Conservation (phyloP, 306 rosid genomes). For the Corylus avellana region DNA sequence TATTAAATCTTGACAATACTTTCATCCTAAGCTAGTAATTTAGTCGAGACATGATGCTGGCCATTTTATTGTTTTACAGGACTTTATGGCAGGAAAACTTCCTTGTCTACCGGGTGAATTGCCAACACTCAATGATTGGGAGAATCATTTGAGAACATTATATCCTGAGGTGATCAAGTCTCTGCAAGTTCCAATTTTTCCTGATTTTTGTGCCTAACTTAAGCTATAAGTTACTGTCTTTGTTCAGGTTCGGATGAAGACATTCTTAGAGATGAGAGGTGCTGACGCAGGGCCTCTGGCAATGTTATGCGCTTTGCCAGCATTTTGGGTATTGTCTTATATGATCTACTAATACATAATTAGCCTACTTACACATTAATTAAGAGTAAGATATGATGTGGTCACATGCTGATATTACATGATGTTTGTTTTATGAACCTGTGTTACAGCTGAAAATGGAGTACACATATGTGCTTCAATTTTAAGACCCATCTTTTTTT, state of each 20-base stretch:
- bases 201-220: slow-evolving; percentile 24
- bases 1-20: background rate
- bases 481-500: too few relatives aligned
- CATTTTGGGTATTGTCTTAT: slow-evolving; percentile 69
- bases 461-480: too few relatives aligned
- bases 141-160: slow-evolving; percentile 91
- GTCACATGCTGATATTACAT: too few relatives aligned
- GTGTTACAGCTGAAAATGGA: too few relatives aligned
- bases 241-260: slow-evolving; percentile 90
- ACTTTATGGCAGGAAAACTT: slow-evolving; percentile 88
- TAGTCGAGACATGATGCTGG: background rate
- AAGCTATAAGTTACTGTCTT: slow-evolving; percentile 9
- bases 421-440: too few relatives aligned
- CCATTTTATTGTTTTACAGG: slow-evolving; percentile 48
- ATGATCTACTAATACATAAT: too few relatives aligned
- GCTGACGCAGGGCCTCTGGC: slow-evolving; percentile 99
- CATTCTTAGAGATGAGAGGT: slow-evolving; percentile 98
- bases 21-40: background rate
- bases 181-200: slow-evolving; percentile 18
- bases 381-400: too few relatives aligned
- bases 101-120: slow-evolving; percentile 83
- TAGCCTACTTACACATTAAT: too few relatives aligned
- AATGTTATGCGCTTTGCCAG: slow-evolving; percentile 97
- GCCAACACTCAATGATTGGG: slow-evolving; percentile 95
- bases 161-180: slow-evolving; percentile 75